These are phyloP conservation scores for Silene noctiflora DNA, from an alignment of 179 eudicot species.

Conservation along the genomic window DNA sequence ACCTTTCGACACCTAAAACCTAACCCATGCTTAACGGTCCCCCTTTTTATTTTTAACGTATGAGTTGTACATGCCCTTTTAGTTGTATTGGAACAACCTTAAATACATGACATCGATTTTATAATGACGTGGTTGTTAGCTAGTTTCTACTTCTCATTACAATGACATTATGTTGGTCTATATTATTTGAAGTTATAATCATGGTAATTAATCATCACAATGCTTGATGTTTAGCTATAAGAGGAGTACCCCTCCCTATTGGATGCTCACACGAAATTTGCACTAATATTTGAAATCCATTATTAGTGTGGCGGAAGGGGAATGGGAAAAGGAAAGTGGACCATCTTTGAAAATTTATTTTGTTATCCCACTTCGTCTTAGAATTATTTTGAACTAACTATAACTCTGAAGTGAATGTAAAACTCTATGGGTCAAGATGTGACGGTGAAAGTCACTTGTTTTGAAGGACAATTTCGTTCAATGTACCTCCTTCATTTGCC, in stretches of 20 bases:
- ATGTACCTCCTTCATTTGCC: no score
- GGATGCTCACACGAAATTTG: not conserved
- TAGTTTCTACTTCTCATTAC: conserved; percentile 5
- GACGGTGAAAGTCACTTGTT: no score
- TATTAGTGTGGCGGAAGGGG: not conserved
- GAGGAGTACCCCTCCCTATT: not conserved
- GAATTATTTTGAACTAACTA: no score
- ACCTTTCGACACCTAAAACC: conserved; percentile 15
- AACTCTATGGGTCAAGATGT: no score
- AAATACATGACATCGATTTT: conserved; percentile 14
- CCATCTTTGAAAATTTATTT: no score
- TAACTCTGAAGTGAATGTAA: no score
- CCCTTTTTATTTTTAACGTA: not conserved
- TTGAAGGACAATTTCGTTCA: no score
- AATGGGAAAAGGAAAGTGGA: no score
- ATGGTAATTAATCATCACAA: not conserved
- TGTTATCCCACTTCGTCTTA: no score
- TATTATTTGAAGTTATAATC: conserved; percentile 3
- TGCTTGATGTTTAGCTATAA: conserved; percentile 11
- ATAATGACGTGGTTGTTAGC: conserved; percentile 9
- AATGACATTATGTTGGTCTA: conserved; percentile 17
- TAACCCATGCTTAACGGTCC: conserved; percentile 18
- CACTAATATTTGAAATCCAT: not conserved
- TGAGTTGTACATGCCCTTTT: conserved; percentile 13
- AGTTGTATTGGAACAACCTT: conserved; percentile 15